Percentiles rank a stretch among this genome's conserved stretches.
These are phyloP conservation scores for Euphorbia tirucalli DNA, from an alignment of 345 rosid species.

Conservation along the genomic window DNA sequence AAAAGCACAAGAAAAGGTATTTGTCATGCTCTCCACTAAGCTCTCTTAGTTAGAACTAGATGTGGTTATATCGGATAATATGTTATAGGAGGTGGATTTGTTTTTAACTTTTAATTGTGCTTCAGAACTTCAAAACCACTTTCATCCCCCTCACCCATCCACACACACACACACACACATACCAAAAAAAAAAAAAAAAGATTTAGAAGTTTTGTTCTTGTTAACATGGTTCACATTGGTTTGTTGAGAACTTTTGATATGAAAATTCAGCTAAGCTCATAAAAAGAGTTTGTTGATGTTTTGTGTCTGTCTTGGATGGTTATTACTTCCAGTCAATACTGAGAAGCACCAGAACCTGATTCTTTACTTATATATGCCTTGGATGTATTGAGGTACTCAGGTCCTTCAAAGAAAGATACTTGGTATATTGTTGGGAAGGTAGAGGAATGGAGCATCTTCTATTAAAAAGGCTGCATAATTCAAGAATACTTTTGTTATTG, in stretches of 20 bases:
- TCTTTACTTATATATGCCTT: neutral
- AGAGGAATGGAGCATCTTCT: neutral
- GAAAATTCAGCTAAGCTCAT: neutral
- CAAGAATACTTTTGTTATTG: neutral
- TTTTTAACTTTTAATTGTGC: neutral
- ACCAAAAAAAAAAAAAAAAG: neutral
- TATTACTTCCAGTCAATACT: neutral
- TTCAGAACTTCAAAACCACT: conserved; percentile 4
- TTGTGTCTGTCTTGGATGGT: neutral
- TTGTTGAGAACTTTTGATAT: neutral
- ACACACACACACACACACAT: too few relatives aligned
- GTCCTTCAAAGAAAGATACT: neutral
- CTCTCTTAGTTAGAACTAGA: neutral
- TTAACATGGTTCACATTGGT: neutral
- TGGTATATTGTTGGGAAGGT: neutral
- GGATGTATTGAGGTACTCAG: neutral
- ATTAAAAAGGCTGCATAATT: neutral
- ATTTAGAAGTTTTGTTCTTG: neutral
- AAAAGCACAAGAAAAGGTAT: conserved; percentile 80
- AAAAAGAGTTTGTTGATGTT: neutral
- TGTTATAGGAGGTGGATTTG: conserved; percentile 1
- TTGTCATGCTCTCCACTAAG: conserved; percentile 5
- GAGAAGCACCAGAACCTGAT: neutral
- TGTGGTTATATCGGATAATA: neutral
- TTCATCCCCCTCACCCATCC: too few relatives aligned